Base-by-base conservation (phyloP, 305 asterid species). In the Plantago rigida region DNA sequence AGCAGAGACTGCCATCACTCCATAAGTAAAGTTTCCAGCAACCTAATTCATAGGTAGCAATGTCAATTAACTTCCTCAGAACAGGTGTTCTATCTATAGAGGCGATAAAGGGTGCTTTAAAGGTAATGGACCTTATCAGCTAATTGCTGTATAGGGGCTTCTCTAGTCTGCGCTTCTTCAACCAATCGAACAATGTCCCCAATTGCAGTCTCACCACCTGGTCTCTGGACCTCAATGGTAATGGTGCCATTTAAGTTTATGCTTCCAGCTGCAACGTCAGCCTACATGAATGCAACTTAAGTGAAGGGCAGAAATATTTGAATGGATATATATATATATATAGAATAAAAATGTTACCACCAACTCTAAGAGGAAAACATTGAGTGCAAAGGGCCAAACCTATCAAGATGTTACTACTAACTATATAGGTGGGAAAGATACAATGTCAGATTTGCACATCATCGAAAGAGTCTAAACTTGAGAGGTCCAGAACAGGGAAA, bases 171-270 rank as follows among this genome's bases (percentile, higher is more conserved):
- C 60, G 99, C 96, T 78, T 92, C 97, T 79, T 92, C 99, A 59
- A 92, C 97, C 82, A 92, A 77, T 65, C 95, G 89, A 69, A 92
- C 96, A 81, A 92, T 89, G 78, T 92, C 97, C 56, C 88, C 96
- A 39, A 92, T 84, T 59, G 95, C 83, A n/a, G 96, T 89, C 78
- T 92, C 99, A 61, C 99, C 99, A 70, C 97, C 99, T 63, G 94
- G 95, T 76, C 96, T 80, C 63, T 80, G 81, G 72, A 92, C 99
- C 87, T 92, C 96, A 69, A 92, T 77, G 59, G 86, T 81, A 60
- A 92, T 89, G 62, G 79, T 86, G 67, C 97, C 97, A 73, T 92
- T 89, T 51, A 92, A 78, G 82, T 92, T 92, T 69, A 92, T 86
- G 87, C 95, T 82, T 69, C 97, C 99, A 62, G 99, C 97, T 61